Base-by-base conservation (phyloP, 31 red algal species). In the Bonnemaisonia californica region DNA sequence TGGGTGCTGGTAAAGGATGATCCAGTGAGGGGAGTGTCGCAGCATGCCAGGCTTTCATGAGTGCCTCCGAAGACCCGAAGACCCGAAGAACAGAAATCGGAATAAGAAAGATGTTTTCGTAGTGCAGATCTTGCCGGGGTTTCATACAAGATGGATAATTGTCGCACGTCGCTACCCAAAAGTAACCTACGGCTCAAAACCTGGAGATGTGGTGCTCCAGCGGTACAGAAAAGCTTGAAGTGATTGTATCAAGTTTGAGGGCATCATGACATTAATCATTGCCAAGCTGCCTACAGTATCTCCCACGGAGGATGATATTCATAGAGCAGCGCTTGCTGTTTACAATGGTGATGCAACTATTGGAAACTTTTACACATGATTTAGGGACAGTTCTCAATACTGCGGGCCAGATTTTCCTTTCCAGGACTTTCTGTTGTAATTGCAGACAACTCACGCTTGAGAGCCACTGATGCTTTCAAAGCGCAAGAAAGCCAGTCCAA, bases 31-130 rank as follows among this genome's bases (percentile, higher is more conserved):
- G 57, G 0, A 61, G 26, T 5, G 57, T 29, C 16, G 57, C 57
- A 61, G 57, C 57, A 29, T 61, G 0, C 31, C 26, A 61, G 57
- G 16, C 0, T 8, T 61, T 29, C 0, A 61, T 61, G 26, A 29
- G 4, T 29, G 57, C 24, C 33, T 69, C 64, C n/a, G 64, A 69
- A 69, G 64, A 69, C 33, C 64, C 0, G 21, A 69, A 32, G 39
- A 33, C 64, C n/a, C n/a, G n/a, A n/a, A n/a, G n/a, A n/a, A n/a
- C 0, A 19, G 64, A 31, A 33, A 21, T 29, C 9, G 64, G 39
- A 69, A 69, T 27, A 69, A 38, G 39, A 69, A 69, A 33, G 64
- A 69, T 69, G 33, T 69, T 69, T 69, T 38, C n/a, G 64, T 33
- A 0, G 23, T 22, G 33, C 64, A 69, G 23, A 5, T 0, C 22